Conservation (phyloP, 768 basidiomycete species). For the Gelatoporia subvermispora region DNA sequence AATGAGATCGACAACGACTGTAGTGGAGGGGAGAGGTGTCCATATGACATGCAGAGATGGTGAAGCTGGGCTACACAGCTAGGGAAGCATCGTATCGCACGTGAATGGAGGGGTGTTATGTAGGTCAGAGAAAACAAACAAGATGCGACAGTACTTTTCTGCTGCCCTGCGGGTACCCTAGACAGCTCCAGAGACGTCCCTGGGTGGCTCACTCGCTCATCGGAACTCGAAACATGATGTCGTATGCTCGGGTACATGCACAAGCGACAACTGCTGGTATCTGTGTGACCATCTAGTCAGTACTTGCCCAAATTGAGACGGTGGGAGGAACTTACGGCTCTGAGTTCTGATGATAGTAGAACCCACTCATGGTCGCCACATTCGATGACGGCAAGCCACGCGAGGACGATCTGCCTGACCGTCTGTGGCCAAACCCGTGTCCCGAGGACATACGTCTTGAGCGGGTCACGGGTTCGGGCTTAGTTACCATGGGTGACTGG, state of each 20-base stretch:
- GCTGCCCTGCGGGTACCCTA: background rate
- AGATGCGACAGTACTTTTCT: background rate
- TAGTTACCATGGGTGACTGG: conserved; percentile 26
- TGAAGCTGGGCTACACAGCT: conserved; percentile 1
- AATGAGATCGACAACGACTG: background rate
- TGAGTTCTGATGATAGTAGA: conserved; percentile 91
- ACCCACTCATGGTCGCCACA: conserved; percentile 79
- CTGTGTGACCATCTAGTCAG: conserved; percentile 32
- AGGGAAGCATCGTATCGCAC: background rate
- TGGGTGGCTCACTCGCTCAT: conserved; percentile 6
- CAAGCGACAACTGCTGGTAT: conserved; percentile 85
- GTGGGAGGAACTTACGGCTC: conserved; percentile 65
- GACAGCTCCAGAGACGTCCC: conserved; percentile 3
- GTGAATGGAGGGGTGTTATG: background rate
- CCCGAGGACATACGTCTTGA: conserved; percentile 20
- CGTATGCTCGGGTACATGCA: conserved; percentile 68
- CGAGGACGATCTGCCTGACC: conserved; percentile 39
- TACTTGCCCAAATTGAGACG: background rate
- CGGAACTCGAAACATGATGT: conserved; percentile 87
- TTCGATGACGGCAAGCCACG: conserved; percentile 42
- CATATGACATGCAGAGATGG: background rate
- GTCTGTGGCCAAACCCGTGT: conserved; percentile 25
- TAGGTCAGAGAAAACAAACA: background rate
- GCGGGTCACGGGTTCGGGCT: conserved; percentile 18
- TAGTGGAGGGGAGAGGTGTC: conserved; percentile 1